These are phyloP conservation scores for Aspergillus hancockii DNA, from an alignment of 495 filamentous ascomycete genomes.

Conservation along the genomic window DNA sequence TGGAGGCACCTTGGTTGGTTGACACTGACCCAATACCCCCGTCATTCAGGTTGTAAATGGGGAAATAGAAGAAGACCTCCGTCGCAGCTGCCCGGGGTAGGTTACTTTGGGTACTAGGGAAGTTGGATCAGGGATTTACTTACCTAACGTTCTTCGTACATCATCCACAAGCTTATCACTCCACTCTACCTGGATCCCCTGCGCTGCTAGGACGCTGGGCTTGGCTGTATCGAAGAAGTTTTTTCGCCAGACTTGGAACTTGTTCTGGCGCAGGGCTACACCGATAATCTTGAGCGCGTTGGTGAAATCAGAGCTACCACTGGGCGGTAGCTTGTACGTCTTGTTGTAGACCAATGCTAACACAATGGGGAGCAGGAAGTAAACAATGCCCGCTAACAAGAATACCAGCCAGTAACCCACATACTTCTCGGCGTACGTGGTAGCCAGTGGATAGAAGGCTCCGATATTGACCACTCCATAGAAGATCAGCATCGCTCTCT, in stretches of 20 bases:
- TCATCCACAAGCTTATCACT: constrained; percentile 53
- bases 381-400: constrained; percentile 45
- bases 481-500: constrained; percentile 39
- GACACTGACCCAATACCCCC: constrained; percentile 47
- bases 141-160: constrained; percentile 42
- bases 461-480: constrained; percentile 42
- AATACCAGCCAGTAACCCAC: constrained; percentile 41
- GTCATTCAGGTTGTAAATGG: constrained; percentile 52
- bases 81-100: constrained; percentile 36
- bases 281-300: constrained; percentile 56
- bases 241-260: constrained; percentile 55
- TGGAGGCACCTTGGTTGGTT: constrained; percentile 58
- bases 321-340: constrained; percentile 49
- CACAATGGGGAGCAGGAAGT: constrained; percentile 53
- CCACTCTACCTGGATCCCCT: constrained; percentile 46
- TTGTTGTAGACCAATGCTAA: constrained; percentile 50
- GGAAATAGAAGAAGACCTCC: constrained; percentile 56
- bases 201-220: constrained; percentile 55
- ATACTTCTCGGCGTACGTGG: constrained; percentile 42
- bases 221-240: constrained; percentile 67
- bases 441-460: constrained; percentile 39
- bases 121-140: background rate
- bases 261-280: constrained; percentile 55
- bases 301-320: constrained; percentile 50
- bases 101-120: background rate